These are phyloP conservation scores for Gracilaria vermiculophylla DNA, from an alignment of 23 red algal genomes.

Conservation along the genomic window DNA sequence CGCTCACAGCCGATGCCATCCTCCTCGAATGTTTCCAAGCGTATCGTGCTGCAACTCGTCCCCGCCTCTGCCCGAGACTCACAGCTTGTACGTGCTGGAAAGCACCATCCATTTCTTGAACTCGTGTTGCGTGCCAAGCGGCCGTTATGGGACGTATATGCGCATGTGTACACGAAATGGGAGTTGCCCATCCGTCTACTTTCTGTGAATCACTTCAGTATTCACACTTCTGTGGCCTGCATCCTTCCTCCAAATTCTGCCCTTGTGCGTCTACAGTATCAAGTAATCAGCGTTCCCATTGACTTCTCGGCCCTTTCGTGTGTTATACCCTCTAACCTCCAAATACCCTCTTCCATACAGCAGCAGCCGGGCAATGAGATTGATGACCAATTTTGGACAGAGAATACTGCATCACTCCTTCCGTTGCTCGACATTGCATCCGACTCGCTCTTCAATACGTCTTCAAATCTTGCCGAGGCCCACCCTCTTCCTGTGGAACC, in stretches of 20 bases:
- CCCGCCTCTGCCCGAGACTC: not conserved
- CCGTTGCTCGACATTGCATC: not conserved
- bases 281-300: not conserved
- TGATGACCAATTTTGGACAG: slow-evolving; percentile 2
- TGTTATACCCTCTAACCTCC: not conserved
- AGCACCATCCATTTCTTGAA: slow-evolving; percentile 17
- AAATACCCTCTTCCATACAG: not conserved
- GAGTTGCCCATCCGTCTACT: not conserved
- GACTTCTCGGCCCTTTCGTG: slow-evolving; percentile 2
- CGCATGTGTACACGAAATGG: slow-evolving; percentile 23
- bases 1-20: not conserved
- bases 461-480: not conserved
- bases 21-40: not conserved
- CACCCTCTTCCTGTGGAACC: not conserved
- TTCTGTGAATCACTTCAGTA: not conserved
- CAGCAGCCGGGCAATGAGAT: not conserved
- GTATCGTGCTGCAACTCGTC: slow-evolving; percentile 6
- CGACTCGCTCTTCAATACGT: not conserved
- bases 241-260: not conserved
- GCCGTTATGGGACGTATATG: slow-evolving; percentile 14
- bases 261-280: not conserved
- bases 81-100: not conserved
- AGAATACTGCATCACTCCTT: not conserved
- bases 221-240: not conserved
- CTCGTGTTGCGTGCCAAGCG: not conserved